Base-by-base conservation (phyloP, 2,329 filamentous ascomycete species). In the Fusarium oxysporum region DNA sequence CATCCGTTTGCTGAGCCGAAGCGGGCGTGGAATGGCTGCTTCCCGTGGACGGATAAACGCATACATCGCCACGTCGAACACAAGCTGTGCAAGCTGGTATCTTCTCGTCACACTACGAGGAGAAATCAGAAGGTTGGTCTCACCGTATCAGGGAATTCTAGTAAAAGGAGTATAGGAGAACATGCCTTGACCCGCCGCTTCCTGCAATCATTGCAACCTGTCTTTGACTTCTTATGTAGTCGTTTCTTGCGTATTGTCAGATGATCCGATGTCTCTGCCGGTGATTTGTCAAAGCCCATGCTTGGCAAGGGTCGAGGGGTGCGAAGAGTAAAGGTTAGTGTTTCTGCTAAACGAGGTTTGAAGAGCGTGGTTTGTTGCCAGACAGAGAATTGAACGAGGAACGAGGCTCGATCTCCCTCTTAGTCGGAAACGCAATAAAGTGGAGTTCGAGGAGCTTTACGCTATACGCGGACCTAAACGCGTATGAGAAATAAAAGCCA, bases 171-270 rank as follows among this genome's bases (percentile, higher is more conserved):
- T n/a, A 23, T 0, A 1, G 23, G 23, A 14, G 23, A 23, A 59
- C 56, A 16, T 50, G 44, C 56, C 44, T 59, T 50, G 21, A 59
- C 37, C 10, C 56, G 43, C 12, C 56, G 56, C 56, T 47, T 50
- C 56, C 56, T 48, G 13, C 56, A 59, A 16, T 59, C 56, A 0
- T 45, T 47, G 12, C 56, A 59, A 1, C 56, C 56, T 1, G 41
- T 37, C 35, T 50, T 59, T 16, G 56, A 59, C 33, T 59, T 59
- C 21, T 59, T 59, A n/a, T 59, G 43, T 19, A 45, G 33, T 13
- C 56, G 56, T 38, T 47, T 48, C 33, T 47, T 47, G 9, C 56
- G 43, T 3, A 9, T 50, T 6, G 56, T 11, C 25, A 32, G 43
- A 17, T 50, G 25, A 25, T 59, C 33, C 1, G 56, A 25, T 1